phyloP scores from a whole-genome alignment of 1,284 basidiomycete species.

The Leccinum subrobustum region DNA sequence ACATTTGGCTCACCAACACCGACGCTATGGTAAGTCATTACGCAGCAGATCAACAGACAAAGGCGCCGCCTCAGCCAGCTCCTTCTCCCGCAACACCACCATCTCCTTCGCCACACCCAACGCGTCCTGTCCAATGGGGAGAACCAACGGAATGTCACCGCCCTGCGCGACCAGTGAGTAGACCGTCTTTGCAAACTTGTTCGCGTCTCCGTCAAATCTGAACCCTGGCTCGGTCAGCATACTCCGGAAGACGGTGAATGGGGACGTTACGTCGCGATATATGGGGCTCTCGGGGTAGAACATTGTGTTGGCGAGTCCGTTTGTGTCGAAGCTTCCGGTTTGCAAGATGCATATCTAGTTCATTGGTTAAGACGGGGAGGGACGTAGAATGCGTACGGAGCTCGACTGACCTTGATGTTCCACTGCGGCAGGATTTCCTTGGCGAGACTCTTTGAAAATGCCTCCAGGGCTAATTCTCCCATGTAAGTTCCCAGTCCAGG shows the following conservation, averaged over 20 bases:
- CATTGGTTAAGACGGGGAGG: not conserved
- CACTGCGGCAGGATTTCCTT: not conserved
- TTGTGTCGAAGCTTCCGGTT: slow-evolving; percentile 10
- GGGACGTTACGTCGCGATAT: not conserved
- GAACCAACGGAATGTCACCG: slow-evolving; percentile 5
- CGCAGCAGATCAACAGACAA: slow-evolving; percentile 16
- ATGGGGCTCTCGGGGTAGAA: not conserved
- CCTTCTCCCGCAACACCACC: not conserved
- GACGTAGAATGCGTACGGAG: not conserved
- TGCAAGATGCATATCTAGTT: not conserved
- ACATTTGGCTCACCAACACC: not conserved
- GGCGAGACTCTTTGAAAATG: not conserved
- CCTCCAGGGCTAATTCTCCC: not conserved
- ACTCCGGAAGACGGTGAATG: slow-evolving; percentile 1
- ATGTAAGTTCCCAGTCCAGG: not conserved
- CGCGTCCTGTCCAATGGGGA: slow-evolving; percentile 17
- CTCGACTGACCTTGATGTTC: not conserved
- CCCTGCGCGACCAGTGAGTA: slow-evolving; percentile 1
- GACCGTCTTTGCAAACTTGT: slow-evolving; percentile 9
- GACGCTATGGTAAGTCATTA: not conserved
- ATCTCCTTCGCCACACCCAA: slow-evolving; percentile 1
- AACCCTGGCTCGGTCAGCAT: slow-evolving; percentile 1
- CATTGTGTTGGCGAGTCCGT: not conserved
- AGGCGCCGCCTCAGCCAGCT: slow-evolving; percentile 4
- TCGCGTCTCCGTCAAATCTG: slow-evolving; percentile 5